Evolutionary conservation across 169 alveolate species (phyloP).

Genomic region (Cryptosporidium sp.): DNA sequence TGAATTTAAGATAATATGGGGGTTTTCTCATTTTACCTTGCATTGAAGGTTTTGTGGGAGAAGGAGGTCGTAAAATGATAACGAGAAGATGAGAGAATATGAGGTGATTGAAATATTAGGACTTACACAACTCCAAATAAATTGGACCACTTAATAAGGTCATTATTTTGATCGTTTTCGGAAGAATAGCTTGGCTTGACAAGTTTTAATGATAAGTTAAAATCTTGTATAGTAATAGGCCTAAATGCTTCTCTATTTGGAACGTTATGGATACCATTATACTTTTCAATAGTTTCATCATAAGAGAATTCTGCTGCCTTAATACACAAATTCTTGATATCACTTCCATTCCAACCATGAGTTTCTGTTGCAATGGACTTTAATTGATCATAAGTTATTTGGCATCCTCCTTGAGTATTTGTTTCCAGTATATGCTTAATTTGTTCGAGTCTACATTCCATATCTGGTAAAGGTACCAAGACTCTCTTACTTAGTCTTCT

Average conservation of each 20-base stretch:
- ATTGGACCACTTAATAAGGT: slow-evolving; percentile 60
- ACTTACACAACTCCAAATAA: slow-evolving; percentile 34
- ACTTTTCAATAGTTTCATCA: slow-evolving; percentile 87
- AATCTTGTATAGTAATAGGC: slow-evolving; percentile 85
- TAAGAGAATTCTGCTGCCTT: slow-evolving; percentile 90
- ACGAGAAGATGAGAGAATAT: neutral
- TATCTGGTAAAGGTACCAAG: slow-evolving; percentile 92
- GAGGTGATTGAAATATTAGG: neutral
- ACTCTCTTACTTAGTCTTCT: slow-evolving; percentile 92
- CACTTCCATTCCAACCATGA: slow-evolving; percentile 90
- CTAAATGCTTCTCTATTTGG: slow-evolving; percentile 86
- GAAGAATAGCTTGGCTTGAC: slow-evolving; percentile 82
- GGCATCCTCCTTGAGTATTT: slow-evolving; percentile 81
- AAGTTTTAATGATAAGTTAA: slow-evolving; percentile 83
- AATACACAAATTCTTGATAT: slow-evolving; percentile 85
- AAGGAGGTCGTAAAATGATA: neutral
- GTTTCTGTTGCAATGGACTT: slow-evolving; percentile 80
- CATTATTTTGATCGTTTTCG: slow-evolving; percentile 26
- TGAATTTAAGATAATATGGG: no score
- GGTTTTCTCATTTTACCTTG: neutral
- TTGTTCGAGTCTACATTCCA: slow-evolving; percentile 86
- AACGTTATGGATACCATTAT: slow-evolving; percentile 86
- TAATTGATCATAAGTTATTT: slow-evolving; percentile 84
- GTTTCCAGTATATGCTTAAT: slow-evolving; percentile 86
- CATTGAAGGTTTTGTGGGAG: no score